A percentile compares a stretch with the other conserved stretches of the same genome.
Evolutionary conservation across 495 filamentous ascomycete species (phyloP).

Genomic region (Penicillium coprophilum): DNA sequence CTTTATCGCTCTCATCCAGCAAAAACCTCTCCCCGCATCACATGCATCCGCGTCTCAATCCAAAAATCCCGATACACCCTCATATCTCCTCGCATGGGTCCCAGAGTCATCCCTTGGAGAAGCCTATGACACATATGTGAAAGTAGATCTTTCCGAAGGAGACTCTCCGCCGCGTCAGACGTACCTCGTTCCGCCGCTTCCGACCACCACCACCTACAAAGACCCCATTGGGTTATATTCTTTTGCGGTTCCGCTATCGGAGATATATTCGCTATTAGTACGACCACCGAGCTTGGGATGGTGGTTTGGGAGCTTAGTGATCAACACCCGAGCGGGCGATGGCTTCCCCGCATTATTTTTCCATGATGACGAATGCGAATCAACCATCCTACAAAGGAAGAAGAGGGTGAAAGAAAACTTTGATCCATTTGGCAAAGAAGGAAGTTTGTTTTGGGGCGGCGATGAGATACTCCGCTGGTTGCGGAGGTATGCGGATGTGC

Average conservation of each 20-base stretch:
- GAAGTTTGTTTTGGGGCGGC: constrained; percentile 93
- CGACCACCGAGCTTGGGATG: constrained; percentile 91
- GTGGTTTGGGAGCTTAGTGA: constrained; percentile 96
- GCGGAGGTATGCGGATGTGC: constrained; percentile 75
- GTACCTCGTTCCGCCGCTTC: constrained; percentile 89
- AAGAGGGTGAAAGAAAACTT: constrained; percentile 77
- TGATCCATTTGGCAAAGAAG: constrained; percentile 83
- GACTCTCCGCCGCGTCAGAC: constrained; percentile 79
- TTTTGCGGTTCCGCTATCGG: constrained; percentile 85
- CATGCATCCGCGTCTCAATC: constrained; percentile 51
- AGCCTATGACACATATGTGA: constrained; percentile 85
- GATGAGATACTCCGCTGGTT: constrained; percentile 95
- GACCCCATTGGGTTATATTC: constrained; percentile 81
- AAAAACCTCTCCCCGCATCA: constrained; percentile 57
- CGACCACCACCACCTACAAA: constrained; percentile 66
- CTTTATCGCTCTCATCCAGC: constrained; percentile 91
- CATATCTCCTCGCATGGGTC: constrained; percentile 87
- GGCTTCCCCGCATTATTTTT: constrained; percentile 96
- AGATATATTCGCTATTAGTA: constrained; percentile 87
- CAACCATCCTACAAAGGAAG: constrained; percentile 91
- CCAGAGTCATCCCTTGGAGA: constrained; percentile 88
- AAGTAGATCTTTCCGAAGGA: constrained; percentile 83
- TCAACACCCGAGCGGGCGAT: constrained; percentile 86
- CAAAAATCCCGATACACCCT: constrained; percentile 50
- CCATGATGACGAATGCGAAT: constrained; percentile 94